Evolutionary conservation across 2,329 filamentous ascomycete species (phyloP).

Genomic region (Didymella segeticola): DNA sequence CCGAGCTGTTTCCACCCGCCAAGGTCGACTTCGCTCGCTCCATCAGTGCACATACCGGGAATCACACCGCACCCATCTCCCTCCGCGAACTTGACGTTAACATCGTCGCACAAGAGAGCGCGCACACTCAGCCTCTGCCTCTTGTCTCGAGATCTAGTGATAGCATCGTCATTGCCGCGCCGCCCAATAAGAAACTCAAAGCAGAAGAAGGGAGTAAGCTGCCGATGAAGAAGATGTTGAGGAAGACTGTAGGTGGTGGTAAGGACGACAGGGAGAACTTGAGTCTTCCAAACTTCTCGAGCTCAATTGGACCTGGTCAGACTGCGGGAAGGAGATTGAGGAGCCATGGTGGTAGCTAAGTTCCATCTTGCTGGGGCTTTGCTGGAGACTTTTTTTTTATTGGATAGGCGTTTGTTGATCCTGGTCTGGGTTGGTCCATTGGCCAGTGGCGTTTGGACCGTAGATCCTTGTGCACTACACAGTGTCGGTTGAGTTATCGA

Average conservation of each 20-base stretch:
- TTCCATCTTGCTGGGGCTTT: background rate
- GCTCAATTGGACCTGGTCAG: constrained; percentile 48
- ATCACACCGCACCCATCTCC: constrained; percentile 38
- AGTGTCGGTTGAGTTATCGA: constrained; percentile 1
- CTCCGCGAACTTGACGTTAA: constrained; percentile 60
- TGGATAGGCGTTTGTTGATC: background rate
- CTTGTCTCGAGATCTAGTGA: constrained; percentile 43
- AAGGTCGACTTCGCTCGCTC: constrained; percentile 37
- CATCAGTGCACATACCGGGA: constrained; percentile 28
- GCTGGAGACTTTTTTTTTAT: background rate
- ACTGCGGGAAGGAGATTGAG: constrained; percentile 48
- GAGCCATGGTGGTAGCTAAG: constrained; percentile 42
- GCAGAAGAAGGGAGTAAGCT: constrained; percentile 47
- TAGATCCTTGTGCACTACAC: constrained; percentile 11
- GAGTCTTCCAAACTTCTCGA: constrained; percentile 49
- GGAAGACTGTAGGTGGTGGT: constrained; percentile 50
- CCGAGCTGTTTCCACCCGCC: constrained; percentile 34
- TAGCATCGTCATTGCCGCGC: constrained; percentile 33
- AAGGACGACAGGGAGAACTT: constrained; percentile 51
- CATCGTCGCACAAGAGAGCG: constrained; percentile 43
- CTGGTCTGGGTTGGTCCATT: background rate
- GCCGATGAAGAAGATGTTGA: constrained; percentile 53
- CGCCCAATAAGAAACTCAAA: constrained; percentile 56
- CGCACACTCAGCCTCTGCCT: constrained; percentile 40
- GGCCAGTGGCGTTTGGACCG: background rate